phyloP scores from a whole-genome alignment of 441 rosid species.

The Adansonia madagascariensis region DNA sequence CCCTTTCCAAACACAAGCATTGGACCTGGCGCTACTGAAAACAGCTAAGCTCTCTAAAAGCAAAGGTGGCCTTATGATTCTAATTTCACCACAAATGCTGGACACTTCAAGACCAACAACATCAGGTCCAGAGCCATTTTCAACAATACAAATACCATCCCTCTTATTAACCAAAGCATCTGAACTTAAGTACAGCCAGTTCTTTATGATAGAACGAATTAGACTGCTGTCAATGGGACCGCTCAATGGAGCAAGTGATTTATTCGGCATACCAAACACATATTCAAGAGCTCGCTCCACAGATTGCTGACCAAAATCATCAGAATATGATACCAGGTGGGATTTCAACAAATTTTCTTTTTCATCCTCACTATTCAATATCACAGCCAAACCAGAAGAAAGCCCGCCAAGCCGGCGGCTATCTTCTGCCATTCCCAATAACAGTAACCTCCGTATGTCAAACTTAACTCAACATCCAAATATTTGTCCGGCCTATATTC shows the following conservation, averaged over 20 bases:
- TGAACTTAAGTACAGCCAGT: constrained; percentile 41
- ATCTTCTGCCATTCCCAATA: constrained; percentile 79
- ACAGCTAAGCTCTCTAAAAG: constrained; percentile 90
- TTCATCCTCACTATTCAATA: constrained; percentile 67
- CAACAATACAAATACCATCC: constrained; percentile 62
- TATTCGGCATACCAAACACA: constrained; percentile 66
- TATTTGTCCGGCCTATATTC: constrained; percentile 22
- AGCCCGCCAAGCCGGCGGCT: constrained; percentile 63
- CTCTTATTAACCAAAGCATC: constrained; percentile 40
- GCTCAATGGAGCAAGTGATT: constrained; percentile 57
- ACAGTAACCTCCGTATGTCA: constrained; percentile 6
- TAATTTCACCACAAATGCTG: constrained; percentile 84
- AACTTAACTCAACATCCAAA: constrained; percentile 15
- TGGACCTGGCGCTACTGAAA: constrained; percentile 88
- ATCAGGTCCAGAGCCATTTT: constrained; percentile 49
- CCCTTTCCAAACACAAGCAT: constrained; percentile 89
- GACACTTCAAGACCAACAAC: constrained; percentile 66
- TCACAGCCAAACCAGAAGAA: constrained; percentile 89
- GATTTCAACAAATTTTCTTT: constrained; percentile 55
- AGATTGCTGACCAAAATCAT: constrained; percentile 75
- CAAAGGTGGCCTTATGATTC: constrained; percentile 64
- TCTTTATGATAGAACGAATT: constrained; percentile 55
- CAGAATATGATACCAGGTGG: constrained; percentile 71
- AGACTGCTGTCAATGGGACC: constrained; percentile 51
- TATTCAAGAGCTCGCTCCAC: constrained; percentile 83